Percentiles rank a stretch among this genome's conserved stretches.
These are phyloP conservation scores for Cupressus sempervirens DNA, from an alignment of 75 land plant species.

Conservation along the genomic window DNA sequence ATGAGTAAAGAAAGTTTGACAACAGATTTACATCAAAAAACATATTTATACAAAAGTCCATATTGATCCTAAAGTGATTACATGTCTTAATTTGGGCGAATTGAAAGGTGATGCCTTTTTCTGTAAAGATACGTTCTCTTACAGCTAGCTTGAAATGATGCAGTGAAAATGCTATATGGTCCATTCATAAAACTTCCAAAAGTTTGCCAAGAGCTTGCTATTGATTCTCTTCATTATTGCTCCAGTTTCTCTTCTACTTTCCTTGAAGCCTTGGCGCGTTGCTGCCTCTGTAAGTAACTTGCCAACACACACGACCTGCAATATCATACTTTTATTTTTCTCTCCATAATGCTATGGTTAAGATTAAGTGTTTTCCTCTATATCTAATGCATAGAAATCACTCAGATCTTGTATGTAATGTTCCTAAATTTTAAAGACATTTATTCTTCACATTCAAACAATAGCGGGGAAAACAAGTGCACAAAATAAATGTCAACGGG, in stretches of 20 bases:
- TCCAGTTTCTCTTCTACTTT: conserved; percentile 34
- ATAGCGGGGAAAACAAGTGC: not conserved
- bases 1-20: not conserved
- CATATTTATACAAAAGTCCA: not conserved
- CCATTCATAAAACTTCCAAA: conserved; percentile 69
- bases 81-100: not conserved
- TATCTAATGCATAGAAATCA: not conserved
- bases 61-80: not conserved
- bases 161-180: conserved; percentile 58
- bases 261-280: conserved; percentile 55
- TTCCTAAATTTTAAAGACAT: not conserved
- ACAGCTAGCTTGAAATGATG: conserved; percentile 10
- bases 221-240: conserved; percentile 61
- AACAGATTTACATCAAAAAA: not conserved
- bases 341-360: not conserved
- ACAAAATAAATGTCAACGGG: not conserved
- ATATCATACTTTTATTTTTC: not conserved
- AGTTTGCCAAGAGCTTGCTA: conserved; percentile 62
- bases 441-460: not conserved
- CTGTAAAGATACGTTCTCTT: not conserved
- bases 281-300: conserved; percentile 55
- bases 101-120: not conserved
- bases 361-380: not conserved
- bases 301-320: not conserved
- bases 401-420: not conserved